Evolutionary conservation across 1,284 basidiomycete genomes (phyloP), one percentile per base, ranked within the genome.

Genomic region (Cryptococcus sp.): DNA sequence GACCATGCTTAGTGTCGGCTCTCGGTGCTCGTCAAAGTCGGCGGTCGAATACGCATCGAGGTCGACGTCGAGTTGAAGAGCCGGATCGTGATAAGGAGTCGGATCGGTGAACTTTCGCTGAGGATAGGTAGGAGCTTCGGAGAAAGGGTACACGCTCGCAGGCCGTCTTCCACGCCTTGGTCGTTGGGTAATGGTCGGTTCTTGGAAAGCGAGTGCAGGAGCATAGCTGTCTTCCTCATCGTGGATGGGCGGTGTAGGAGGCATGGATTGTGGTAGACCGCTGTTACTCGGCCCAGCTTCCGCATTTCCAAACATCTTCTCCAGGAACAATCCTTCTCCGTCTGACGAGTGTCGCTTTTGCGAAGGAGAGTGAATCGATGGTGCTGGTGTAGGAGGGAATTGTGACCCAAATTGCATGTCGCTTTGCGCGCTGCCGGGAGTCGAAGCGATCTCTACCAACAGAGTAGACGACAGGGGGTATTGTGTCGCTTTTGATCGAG

Each of bases 1-100:
- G 21, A 66, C 62, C 47, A 71, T 68, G 49, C 70, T 72, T 42
- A 72, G 50, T 4, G 68, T 66, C 0, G 70, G 68, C 43, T 67
- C 68, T 21, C 62, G 55, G 32, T 50, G 36, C 19, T 60, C 62
- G 42, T 65, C 65, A 37, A 59, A 59, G 14, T 62, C 63, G 2
- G 59, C 52, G 34, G 49, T 60, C 43, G 66, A 64, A 43, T 69
- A 69, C 9, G 65, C 60, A 40, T 69, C 67, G 21, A 69, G 57
- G 26, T 68, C 69, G 14, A 69, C 66, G 25, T 67, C 66, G 14
- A 69, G 60, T 28, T 62, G 56, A 18, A 61, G 61, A 23, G 35
- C 26, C 18, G 23, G 53, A 39, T 54, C 40, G 12, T 45, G 19
- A 49, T 51, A 32, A 10, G 66, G 60, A 2, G 57, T 59, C 22